Evolutionary conservation across 192 early-diverging fungal species (phyloP).

Genomic region (Piromyces finnis): DNA sequence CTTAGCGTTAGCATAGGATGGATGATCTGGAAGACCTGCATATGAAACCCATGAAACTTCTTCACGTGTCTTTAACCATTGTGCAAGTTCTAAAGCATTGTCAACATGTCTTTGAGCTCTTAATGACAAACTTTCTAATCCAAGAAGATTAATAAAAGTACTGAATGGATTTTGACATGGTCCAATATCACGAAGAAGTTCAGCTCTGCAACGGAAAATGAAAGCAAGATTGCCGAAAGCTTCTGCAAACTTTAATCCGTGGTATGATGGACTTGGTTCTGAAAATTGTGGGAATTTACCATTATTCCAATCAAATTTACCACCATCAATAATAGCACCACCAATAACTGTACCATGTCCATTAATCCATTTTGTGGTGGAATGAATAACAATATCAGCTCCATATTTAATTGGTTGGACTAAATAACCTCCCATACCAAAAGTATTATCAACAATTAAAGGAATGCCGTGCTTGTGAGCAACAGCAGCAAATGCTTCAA

Average conservation of each 20-base stretch:
- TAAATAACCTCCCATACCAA: conserved; percentile 67
- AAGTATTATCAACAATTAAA: conserved; percentile 91
- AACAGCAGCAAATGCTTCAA: conserved; percentile 58
- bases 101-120: conserved; percentile 70
- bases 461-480: conserved; percentile 70
- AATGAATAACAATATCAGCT: conserved; percentile 81
- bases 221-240: conserved; percentile 28
- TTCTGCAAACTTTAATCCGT: conserved; percentile 77
- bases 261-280: conserved; percentile 65
- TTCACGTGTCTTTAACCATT: conserved; percentile 53
- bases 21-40: conserved; percentile 64
- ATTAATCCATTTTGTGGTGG: conserved; percentile 86
- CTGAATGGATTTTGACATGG: conserved; percentile 77
- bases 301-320: conserved; percentile 78
- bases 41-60: conserved; percentile 79
- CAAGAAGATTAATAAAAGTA: conserved; percentile 71
- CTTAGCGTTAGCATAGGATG: conserved; percentile 58
- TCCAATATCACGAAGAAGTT: conserved; percentile 73
- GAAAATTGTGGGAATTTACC: conserved; percentile 77
- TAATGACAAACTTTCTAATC: conserved; percentile 77
- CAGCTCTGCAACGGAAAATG: conserved; percentile 59
- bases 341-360: conserved; percentile 87
- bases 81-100: conserved; percentile 61
- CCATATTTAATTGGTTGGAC: conserved; percentile 76
- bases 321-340: conserved; percentile 72